Evolutionary conservation across 768 basidiomycete species (phyloP).

Genomic region (Scleroderma citrinum): DNA sequence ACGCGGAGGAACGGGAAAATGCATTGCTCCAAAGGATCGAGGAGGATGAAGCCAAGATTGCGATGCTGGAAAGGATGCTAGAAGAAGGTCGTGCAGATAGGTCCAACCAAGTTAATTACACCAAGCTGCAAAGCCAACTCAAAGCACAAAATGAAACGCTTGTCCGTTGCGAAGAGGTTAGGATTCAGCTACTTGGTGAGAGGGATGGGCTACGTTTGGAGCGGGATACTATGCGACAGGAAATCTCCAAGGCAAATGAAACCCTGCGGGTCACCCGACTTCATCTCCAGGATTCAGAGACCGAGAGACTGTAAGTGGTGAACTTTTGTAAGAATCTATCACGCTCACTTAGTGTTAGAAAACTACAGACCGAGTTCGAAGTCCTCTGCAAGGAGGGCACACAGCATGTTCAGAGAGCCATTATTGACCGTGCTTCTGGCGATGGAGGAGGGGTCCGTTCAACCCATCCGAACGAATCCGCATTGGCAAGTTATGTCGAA

Average conservation of each 20-base stretch:
- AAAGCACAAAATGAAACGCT: constrained; percentile 37
- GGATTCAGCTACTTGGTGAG: constrained; percentile 45
- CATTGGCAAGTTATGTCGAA: constrained; percentile 39
- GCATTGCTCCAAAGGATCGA: constrained; percentile 62
- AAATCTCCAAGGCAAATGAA: constrained; percentile 23
- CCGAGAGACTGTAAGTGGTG: constrained; percentile 21
- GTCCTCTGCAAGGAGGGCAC: neutral
- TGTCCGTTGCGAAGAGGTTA: constrained; percentile 36
- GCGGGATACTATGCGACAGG: constrained; percentile 32
- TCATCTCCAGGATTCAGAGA: constrained; percentile 21
- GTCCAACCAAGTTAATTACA: constrained; percentile 29
- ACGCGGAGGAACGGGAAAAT: constrained; percentile 47
- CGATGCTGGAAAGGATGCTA: constrained; percentile 46
- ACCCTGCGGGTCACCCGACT: constrained; percentile 16
- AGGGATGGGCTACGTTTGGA: constrained; percentile 46
- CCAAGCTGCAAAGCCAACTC: constrained; percentile 38
- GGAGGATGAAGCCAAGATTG: constrained; percentile 65
- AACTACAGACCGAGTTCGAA: constrained; percentile 18
- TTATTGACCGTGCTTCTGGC: constrained; percentile 3
- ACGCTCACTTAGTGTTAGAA: constrained; percentile 9
- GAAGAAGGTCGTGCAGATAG: constrained; percentile 33
- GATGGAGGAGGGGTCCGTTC: neutral
- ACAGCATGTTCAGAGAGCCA: too few species aligned
- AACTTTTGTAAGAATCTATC: neutral
- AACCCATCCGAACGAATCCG: constrained; percentile 14